Evolutionary conservation across 768 basidiomycete species (phyloP).

Genomic region (Lactarius hengduanensis): DNA sequence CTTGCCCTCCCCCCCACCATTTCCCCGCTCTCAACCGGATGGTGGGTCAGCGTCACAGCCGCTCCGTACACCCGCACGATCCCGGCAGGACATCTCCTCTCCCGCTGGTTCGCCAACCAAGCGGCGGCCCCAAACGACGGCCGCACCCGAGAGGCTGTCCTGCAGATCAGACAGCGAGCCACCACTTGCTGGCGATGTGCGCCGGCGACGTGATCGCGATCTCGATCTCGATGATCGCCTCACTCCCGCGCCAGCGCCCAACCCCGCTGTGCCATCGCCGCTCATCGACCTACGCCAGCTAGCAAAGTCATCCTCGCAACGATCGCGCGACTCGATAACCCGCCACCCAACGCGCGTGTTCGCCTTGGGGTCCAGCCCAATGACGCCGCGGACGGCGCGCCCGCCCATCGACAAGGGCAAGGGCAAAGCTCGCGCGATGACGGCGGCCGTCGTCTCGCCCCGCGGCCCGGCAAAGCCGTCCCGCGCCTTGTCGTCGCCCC

Average conservation of each 20-base stretch:
- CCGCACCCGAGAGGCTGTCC: not conserved
- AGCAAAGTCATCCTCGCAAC: conserved; percentile 39
- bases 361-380: not conserved
- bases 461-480: conserved; percentile 24
- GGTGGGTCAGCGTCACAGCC: not conserved
- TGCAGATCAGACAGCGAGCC: not conserved
- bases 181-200: not conserved
- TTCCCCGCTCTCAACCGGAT: conserved; percentile 21
- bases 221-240: not conserved
- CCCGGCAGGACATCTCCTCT: not conserved
- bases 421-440: conserved; percentile 15
- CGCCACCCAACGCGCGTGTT: conserved; percentile 35
- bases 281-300: conserved; percentile 40
- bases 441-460: conserved; percentile 14
- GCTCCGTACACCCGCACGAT: not conserved
- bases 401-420: conserved; percentile 1
- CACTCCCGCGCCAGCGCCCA: conserved; percentile 24
- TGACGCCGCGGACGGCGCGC: conserved; percentile 4
- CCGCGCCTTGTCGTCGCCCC: conserved; percentile 31
- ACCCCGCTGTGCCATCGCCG: no score
- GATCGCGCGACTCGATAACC: conserved; percentile 36
- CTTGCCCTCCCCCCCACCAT: conserved; percentile 16
- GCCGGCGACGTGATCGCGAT: conserved; percentile 30
- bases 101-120: conserved; percentile 1
- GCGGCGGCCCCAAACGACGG: not conserved